Base-by-base conservation (phyloP, 73 alveolate species). In the Urostyla sp. region DNA sequence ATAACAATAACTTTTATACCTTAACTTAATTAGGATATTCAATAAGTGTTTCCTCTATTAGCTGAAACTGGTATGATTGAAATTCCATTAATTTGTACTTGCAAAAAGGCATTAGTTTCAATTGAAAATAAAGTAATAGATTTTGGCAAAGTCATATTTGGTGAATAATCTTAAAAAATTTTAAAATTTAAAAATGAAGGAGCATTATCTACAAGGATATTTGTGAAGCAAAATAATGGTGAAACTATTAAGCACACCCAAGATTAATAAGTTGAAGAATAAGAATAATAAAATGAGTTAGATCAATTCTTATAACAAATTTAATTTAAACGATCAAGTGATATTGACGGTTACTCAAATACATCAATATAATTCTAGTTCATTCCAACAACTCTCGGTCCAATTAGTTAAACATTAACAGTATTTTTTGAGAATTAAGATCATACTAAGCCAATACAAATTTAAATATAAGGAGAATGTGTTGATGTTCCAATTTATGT, bases 401-500 rank as follows among this genome's bases (percentile, higher is more conserved):
- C 49, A 30, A 89, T 90, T 40, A 52, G 53, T 28, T 77, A 91
- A 27, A 89, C 82, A 55, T 74, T 94, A 43, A 84, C 79, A 38
- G 72, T 96, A 35, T 87, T 90, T 61, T 95, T 89, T 67, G 93
- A 92, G 57, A 96, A 96, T 75, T 51, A 89, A 89, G 93, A 95
- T 75, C 36, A 85, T 38, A 51, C 90, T 0, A 72, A 82, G 60
- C 95, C 88, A 32, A 91, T 93, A 24, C 93, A 88, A 24, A 30
- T 90, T 46, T 50, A 67, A 45, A 67, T 91, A 7, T 67, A 69
- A 56, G 98, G 98, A n/a, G 88, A 88, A 20, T 94, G 98, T 69
- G 95, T 94, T 10, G 99, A 96, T 72, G 97, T 96, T 34, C 99
- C 99, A 28, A 96, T 96, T 24, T 96, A 89, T 82, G 98, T 95